phyloP scores from a whole-genome alignment of 306 rosid genomes.

The Cucumis cinereus region DNA sequence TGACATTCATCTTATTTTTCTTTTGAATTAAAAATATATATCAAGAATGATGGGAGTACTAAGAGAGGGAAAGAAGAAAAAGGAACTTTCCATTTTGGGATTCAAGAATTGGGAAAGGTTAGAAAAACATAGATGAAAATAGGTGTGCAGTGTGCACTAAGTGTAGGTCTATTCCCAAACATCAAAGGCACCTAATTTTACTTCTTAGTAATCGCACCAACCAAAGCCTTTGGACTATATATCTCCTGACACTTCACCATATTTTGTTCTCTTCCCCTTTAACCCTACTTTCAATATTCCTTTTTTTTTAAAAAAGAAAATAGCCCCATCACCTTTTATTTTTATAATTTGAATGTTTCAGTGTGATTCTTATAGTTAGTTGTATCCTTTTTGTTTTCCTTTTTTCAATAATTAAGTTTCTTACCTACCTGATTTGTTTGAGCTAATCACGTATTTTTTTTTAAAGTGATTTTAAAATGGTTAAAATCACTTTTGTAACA shows the following conservation, averaged over 20 bases:
- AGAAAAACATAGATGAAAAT: neutral
- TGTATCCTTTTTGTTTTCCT: neutral
- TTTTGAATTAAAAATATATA: neutral
- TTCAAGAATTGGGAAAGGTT: neutral
- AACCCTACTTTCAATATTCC: conserved; percentile 1
- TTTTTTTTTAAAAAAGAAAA: no score
- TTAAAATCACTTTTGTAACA: no score
- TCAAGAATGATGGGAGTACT: no score
- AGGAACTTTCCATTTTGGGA: neutral
- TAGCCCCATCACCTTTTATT: neutral
- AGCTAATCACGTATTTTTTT: no score
- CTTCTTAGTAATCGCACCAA: neutral
- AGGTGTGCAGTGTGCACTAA: neutral
- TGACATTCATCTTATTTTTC: neutral
- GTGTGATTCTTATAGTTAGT: neutral
- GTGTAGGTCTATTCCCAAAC: neutral
- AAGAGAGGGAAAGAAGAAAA: neutral
- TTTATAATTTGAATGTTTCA: neutral
- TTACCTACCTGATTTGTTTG: neutral
- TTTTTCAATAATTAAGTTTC: neutral
- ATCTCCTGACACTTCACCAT: neutral
- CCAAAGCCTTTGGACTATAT: neutral
- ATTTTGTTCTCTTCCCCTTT: neutral
- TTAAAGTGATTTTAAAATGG: no score
- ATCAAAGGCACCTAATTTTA: neutral